Conservation (phyloP, 441 rosid species). For the Adansonia grandidieri region DNA sequence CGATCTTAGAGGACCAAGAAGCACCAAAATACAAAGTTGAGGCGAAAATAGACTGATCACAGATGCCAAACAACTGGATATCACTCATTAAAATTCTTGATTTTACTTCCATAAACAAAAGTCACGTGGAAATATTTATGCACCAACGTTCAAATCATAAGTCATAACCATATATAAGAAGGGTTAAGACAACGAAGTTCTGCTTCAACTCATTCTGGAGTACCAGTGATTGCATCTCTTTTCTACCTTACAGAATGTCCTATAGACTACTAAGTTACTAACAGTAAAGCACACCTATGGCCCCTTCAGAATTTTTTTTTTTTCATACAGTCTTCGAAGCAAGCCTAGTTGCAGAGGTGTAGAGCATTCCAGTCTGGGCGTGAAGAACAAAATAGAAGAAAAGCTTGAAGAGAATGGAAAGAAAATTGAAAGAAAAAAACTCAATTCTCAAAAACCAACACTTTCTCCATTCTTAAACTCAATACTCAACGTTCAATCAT, state of each 20-base stretch:
- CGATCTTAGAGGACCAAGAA: background rate
- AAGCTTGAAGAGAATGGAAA: constrained; percentile 1
- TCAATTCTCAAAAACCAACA: background rate
- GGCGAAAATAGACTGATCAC: background rate
- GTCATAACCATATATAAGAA: background rate
- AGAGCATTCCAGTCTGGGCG: background rate
- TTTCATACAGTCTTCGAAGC: background rate
- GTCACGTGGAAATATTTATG: background rate
- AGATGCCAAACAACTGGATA: constrained; percentile 12
- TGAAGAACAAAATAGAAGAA: background rate
- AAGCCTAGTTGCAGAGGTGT: background rate
- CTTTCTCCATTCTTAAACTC: background rate
- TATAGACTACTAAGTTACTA: constrained; percentile 9
- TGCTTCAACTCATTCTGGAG: constrained; percentile 19
- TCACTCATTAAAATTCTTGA: background rate
- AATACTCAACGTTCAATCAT: background rate
- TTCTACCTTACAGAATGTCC: background rate
- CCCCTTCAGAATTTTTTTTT: background rate
- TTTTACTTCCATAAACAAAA: background rate
- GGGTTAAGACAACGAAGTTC: background rate
- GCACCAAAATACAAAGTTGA: background rate
- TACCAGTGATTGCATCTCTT: background rate
- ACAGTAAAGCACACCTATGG: background rate
- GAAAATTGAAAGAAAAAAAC: constrained; percentile 3
- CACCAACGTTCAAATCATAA: background rate